phyloP scores from a whole-genome alignment of 768 basidiomycete species.

The Trametes villosa region DNA sequence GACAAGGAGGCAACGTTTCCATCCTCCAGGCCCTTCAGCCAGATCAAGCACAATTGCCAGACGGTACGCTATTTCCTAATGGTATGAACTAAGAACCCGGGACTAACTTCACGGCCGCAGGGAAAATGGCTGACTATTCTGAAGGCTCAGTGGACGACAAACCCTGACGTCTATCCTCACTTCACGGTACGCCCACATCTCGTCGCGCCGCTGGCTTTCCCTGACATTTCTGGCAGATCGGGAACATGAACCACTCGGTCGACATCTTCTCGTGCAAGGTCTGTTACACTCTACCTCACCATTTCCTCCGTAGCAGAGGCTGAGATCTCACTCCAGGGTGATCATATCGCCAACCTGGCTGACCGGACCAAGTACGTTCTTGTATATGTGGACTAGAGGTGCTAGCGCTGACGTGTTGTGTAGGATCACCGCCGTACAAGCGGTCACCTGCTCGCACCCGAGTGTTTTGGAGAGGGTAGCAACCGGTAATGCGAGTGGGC shows the following conservation, averaged over 20 bases:
- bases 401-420: background rate
- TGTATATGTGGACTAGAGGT: background rate
- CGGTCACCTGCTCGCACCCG: constrained; percentile 90
- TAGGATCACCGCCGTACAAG: constrained; percentile 82
- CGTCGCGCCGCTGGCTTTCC: background rate
- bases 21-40: constrained; percentile 64
- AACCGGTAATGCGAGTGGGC: constrained; percentile 78
- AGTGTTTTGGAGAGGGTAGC: constrained; percentile 72
- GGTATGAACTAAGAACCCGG: background rate
- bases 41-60: constrained; percentile 76
- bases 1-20: constrained; percentile 54
- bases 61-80: constrained; percentile 53
- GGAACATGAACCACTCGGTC: constrained; percentile 77
- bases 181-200: constrained; percentile 70
- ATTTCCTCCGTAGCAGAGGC: background rate
- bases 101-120: constrained; percentile 40
- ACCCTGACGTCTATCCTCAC: constrained; percentile 81
- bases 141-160: constrained; percentile 77
- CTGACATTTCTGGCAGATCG: constrained; percentile 51
- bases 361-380: constrained; percentile 56
- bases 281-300: constrained; percentile 13
- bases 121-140: constrained; percentile 83
- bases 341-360: constrained; percentile 63
- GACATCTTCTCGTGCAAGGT: constrained; percentile 79
- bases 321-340: constrained; percentile 51